These are phyloP conservation scores for Berberis thunbergii DNA, from an alignment of 164 flowering plant genomes.

Conservation along the genomic window DNA sequence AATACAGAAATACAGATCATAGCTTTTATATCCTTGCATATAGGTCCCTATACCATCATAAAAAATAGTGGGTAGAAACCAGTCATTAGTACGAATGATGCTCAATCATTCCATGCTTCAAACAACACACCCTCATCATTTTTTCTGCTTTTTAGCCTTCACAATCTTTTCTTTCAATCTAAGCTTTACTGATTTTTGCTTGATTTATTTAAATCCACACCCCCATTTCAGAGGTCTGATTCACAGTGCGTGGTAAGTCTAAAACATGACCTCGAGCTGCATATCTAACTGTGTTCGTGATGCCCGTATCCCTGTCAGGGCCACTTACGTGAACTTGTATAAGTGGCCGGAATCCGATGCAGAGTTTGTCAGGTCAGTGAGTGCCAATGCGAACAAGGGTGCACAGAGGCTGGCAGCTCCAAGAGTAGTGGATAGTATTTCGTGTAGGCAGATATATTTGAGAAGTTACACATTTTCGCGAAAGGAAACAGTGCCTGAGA, in stretches of 20 bases:
- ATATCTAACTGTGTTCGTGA: constrained; percentile 33
- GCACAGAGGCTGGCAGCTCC: constrained; percentile 37
- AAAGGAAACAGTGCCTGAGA: constrained; percentile 46
- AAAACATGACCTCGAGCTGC: constrained; percentile 30
- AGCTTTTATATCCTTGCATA: neutral
- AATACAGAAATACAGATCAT: neutral
- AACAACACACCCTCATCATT: neutral
- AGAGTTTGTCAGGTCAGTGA: constrained; percentile 40
- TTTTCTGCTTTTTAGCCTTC: neutral
- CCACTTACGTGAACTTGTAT: constrained; percentile 50
- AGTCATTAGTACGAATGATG: constrained; percentile 15
- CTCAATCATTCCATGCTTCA: neutral
- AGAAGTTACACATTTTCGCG: constrained; percentile 78
- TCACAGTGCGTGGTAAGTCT: constrained; percentile 5
- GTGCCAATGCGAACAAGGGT: constrained; percentile 20
- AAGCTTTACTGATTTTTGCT: constrained; percentile 8
- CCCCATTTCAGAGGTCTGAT: constrained; percentile 6
- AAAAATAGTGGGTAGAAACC: neutral
- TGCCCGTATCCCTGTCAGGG: constrained; percentile 27
- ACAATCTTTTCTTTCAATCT: constrained; percentile 24
- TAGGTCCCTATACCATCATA: neutral
- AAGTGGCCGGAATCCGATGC: constrained; percentile 76
- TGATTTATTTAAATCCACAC: constrained; percentile 1
- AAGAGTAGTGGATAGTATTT: constrained; percentile 66
- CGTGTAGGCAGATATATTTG: constrained; percentile 72